Evolutionary conservation across 768 basidiomycete genomes (phyloP), one percentile per base, ranked within the genome.

Genomic region (Hemileccinum impolitum): DNA sequence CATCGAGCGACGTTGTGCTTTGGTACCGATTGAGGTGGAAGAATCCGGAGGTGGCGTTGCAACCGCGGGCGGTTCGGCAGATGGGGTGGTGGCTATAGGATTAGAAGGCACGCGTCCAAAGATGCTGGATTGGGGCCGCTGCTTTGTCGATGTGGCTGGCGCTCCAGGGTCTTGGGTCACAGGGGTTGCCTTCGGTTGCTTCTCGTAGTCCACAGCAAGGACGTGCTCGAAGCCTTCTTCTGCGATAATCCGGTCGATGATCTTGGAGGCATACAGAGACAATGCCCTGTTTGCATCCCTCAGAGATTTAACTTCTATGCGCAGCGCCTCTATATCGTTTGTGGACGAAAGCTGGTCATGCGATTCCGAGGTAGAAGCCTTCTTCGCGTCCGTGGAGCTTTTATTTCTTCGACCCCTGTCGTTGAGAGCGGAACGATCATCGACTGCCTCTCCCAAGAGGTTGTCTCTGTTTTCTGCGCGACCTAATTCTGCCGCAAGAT

Each of bases 191-290:
- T 79, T 79, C 11, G 72, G 68, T 26, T 78, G 72, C 51, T 81
- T 79, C 41, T 89, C 87, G 58, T 90, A 95, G 67, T 97, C 94
- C 39, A 81, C 85, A n/a, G 94, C 90, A 31, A 97, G 81, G 47
- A 98, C 89, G 59, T 95, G 92, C 68, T 98, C 95, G 70, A 95
- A 97, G 19, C 94, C 94, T 69, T 96, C 94, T 67, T 94, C 88
- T 1, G 88, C 80, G 59, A 97, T 95, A 63, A 98, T 96, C 39
- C 94, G 83, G 72, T 98, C 95, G 61, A 98, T 90, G 57, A 98
- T 98, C 76, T 97, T 98, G 39, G 91, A 93, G 4, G 94, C 93
- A 62, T 98, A 98, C 35, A 97, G 71, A 15, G 92, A 92, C 12
- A 98, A 74, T 1, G 94, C 94, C 67, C 95, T 95, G 75, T 96